Evolutionary conservation across 2,329 filamentous ascomycete genomes (phyloP), one percentile per base, ranked within the genome.

Genomic region (Neoscytalidium dimidiatum): DNA sequence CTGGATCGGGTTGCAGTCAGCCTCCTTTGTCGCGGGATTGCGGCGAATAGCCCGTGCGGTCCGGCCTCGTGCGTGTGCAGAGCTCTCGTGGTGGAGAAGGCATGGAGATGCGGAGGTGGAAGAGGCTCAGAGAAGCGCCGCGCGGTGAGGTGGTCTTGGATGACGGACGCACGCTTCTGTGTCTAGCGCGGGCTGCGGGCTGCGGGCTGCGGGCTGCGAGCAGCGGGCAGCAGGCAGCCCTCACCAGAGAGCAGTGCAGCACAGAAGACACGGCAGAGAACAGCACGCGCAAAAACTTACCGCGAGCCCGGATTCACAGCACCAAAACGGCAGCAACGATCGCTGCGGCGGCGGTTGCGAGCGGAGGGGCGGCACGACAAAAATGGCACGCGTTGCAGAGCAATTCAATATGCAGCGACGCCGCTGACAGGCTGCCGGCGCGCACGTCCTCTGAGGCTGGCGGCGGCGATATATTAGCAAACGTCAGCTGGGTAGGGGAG

Each of bases 1-100:
- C 44, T 52, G 58, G 44, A 43, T 62, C 58, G 58, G 44, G 58
- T 49, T 8, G 58, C 58, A 46, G 58, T 62, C 58, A 62, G 58
- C 58, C 58, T 62, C 57, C 57, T 48, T 19, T 41, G 58, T 51
- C 58, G 44, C 44, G 46, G 56, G 41, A 46, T 31, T 31, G 35
- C 26, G 33, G 53, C 53, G 53, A 51, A 35, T 60, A 28, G 56
- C 56, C 56, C 56, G 56, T 44, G 56, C 56, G 41, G 56, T 60
- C 26, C 38, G 56, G 56, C 56, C 41, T 46, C 28, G 35, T 44
- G 38, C 56, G 56, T 60, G 56, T 26, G 56, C 28, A 46, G 56
- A 33, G 28, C 38, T 46, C 38, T 4, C 13, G 56, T 60, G 56
- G 26, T 33, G 56, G 28, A 19, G 9, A 21, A 60, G 56, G 41